Evolutionary conservation across 176 grass and related monocot species (phyloP), one percentile per base, ranked within the genome.

Genomic region (Dendrocalamus sinicus): DNA sequence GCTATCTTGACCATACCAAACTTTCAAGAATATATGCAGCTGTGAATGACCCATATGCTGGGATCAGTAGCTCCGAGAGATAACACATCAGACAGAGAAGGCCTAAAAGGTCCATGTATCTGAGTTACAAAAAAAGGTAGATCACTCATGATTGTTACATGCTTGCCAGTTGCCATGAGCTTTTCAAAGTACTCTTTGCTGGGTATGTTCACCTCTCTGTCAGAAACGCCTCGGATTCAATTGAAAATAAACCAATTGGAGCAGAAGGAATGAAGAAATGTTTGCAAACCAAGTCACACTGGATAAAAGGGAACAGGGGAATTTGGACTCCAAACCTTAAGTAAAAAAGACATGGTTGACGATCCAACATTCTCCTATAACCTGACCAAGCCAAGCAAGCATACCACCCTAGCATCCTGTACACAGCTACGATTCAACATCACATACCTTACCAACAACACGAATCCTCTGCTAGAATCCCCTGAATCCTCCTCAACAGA

Each of bases 351-450:
- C 77, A 91, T 85, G 89, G 77, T 65, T 64, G 64, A 70, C 30
- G n/a, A 85, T 81, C 90, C 86, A 91, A 77, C 62, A 81, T 85
- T 77, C 81, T 64, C 90, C 77, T 66, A 85, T 72, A 81, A 81
- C 76, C 69, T 76, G 61, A 79, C 76, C 58, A 91, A 69, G 13
- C 61, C 63, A 85, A 77, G 53, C 70, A 88, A 81, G 55, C 70
- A 84, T 70, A 81, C 30, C 67, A 40, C 71, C 81, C 76, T 88
- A 91, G 44, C 37, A 57, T 72, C 64, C 64, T 91, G 71, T 85
- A 91, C 90, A 91, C 70, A 66, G 55, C 77, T 88, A 81, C 64
- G 72, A 66, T 70, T 39, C 54, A 45, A 63, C 63, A 48, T 7
- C 53, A 80, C 67, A 23, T 52, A 66, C 24, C 72, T 48, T 54